Conservation (phyloP, 306 rosid genomes). For the Ochetophila trinervis region DNA sequence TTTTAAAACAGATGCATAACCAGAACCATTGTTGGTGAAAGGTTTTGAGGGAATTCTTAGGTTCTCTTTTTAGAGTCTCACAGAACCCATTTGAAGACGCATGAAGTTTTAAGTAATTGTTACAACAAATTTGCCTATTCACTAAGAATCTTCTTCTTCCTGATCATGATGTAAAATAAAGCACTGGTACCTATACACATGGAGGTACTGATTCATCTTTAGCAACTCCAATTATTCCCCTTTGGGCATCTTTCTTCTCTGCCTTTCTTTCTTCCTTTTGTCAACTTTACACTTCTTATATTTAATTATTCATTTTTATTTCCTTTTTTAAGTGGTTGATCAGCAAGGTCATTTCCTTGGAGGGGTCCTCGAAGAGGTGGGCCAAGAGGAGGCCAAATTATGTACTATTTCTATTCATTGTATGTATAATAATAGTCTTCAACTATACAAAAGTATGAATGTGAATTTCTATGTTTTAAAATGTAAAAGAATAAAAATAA, state of each 20-base stretch:
- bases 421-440: background rate
- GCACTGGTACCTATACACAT: constrained; percentile 36
- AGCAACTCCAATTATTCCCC: constrained; percentile 35
- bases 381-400: constrained; percentile 28
- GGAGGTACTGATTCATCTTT: constrained; percentile 36
- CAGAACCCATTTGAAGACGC: background rate
- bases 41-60: background rate
- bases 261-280: constrained; percentile 45
- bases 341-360: constrained; percentile 28
- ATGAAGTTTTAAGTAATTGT: constrained; percentile 8
- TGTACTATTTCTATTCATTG: constrained; percentile 26
- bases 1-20: background rate
- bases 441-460: background rate
- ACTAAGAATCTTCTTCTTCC: constrained; percentile 41
- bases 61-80: no score
- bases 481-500: no score
- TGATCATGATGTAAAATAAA: constrained; percentile 24
- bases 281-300: constrained; percentile 37
- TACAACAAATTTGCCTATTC: constrained; percentile 24
- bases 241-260: constrained; percentile 57
- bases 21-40: background rate
- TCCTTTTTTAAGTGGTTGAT: constrained; percentile 26
- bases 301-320: constrained; percentile 17
- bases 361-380: constrained; percentile 23
- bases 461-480: background rate